Base-by-base conservation (phyloP, 2,329 filamentous ascomycete species). In the Colletotrichum cuscutae region DNA sequence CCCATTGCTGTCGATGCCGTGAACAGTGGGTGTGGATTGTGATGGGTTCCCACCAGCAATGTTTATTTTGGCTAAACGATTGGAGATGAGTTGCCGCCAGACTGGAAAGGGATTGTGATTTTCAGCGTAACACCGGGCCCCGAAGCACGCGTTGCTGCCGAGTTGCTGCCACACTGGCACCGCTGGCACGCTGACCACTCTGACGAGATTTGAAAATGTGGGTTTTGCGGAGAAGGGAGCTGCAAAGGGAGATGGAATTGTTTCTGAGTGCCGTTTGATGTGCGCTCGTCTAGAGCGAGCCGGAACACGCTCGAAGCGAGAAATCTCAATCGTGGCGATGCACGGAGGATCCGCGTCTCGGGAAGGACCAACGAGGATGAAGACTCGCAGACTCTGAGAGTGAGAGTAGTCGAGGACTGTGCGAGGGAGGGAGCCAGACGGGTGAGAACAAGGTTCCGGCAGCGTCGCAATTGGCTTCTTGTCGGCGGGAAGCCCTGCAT, bases 201-300 rank as follows among this genome's bases (percentile, higher is more conserved):
- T 32, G 15, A n/a, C 42, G 24, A 49, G 24, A 63, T 35, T n/a
- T 53, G 59, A 49, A 69, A 72, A 59, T 64, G 70, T 72, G 70
- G 59, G 58, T 11, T 42, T 30, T 32, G 52, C 19, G 60, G 35
- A 54, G 61, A 52, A 52, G n/a, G 49, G 42, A 35, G 22, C 22
- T 9, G 54, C 28, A 8, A 26, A n/a, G 49, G 61, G 61, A 64
- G 61, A 35, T n/a, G 62, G 49, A 13, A 22, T 60, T 60, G 70
- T 72, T 72, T 72, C 70, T 69, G 65, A 60, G 46, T 65, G 60
- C 62, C 59, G 70, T 72, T 70, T 72, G 65, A 72, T 72, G 70
- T 72, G 65, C 65, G 59, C 59, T 69, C 65, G 59, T 70, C 65
- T 64, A 72, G 58, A 60, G 37, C 60, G 58, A 60, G 37, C 60